Base-by-base conservation (phyloP, 371 early-diverging fungal species). In the Rhizopus sp. region DNA sequence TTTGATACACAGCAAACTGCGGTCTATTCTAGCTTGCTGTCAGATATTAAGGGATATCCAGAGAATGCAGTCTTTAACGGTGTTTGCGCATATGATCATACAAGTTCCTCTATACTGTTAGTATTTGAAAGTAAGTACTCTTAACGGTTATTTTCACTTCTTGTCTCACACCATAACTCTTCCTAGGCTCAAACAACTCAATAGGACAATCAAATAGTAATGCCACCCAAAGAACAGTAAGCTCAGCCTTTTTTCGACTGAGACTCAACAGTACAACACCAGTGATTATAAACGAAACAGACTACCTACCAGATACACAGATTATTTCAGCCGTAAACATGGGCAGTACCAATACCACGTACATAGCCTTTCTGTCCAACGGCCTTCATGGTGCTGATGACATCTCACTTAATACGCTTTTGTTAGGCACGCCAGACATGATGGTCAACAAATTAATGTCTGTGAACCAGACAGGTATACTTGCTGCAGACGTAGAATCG, bases 81-180 rank as follows among this genome's bases (percentile, higher is more conserved):
- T 5, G 33, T 48, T 7, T 57, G 58, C 33, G 32, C 58, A 2
- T 57, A 57, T 50, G 58, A 50, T 16, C 10, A n/a, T 32, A 41
- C 41, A n/a, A 34, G 29, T 1, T 50, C 58, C 33, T 57, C 58
- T 4, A 31, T 57, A 9, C 5, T 46, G 30, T 9, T 46, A 29
- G 7, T 46, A 9, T 46, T 46, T 46, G 15, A 46, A 46, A n/a
- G 46, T 46, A 46, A 2, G 23, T 23, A 23, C 23, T 23, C 23
- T 23, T 23, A 23, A 23, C 2, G 23, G 23, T 23, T 23, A 23
- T 23, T 23, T 23, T 23, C 2, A 23, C 23, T 23, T 23, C 23
- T 23, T 23, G 23, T 23, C 23, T 23, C 23, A 23, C 23, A 23
- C 23, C 23, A 23, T 23, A 23, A 23, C 23, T 23, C 23, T 2